Conservation (phyloP, 2,329 filamentous ascomycete genomes). For the Boeremia lycopersici region DNA sequence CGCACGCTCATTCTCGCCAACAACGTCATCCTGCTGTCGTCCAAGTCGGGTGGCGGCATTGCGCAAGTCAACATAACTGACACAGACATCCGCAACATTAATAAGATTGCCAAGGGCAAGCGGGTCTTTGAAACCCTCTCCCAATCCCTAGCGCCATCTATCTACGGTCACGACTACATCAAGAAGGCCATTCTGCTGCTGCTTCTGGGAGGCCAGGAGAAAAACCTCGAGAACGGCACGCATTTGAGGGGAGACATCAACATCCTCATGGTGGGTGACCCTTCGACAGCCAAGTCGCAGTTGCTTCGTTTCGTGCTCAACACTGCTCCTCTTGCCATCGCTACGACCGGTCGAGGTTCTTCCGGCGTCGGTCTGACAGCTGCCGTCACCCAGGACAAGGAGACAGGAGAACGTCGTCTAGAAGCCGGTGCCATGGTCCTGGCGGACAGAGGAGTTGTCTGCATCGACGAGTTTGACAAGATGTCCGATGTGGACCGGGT, state of each 20-base stretch:
- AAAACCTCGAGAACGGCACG: slow-evolving; percentile 97
- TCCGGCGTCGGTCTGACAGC: slow-evolving; percentile 98
- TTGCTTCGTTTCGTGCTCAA: slow-evolving; percentile 95
- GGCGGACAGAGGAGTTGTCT: slow-evolving; percentile 93
- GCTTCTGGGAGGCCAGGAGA: slow-evolving; percentile 94
- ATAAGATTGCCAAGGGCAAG: slow-evolving; percentile 93
- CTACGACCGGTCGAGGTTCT: slow-evolving; percentile 93
- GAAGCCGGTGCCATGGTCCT: slow-evolving; percentile 99
- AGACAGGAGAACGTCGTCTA: slow-evolving; percentile 91
- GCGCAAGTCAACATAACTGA: slow-evolving; percentile 92
- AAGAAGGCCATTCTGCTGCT: slow-evolving; percentile 97
- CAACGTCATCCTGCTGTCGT: slow-evolving; percentile 91
- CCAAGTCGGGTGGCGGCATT: slow-evolving; percentile 93
- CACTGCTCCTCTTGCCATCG: slow-evolving; percentile 93
- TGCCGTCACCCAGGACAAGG: slow-evolving; percentile 94
- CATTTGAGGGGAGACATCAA: slow-evolving; percentile 99
- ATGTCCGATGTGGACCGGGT: slow-evolving; percentile 99
- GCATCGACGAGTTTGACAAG: slow-evolving; percentile 99
- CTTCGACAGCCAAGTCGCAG: slow-evolving; percentile 98
- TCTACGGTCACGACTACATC: slow-evolving; percentile 95
- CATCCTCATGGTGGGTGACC: slow-evolving; percentile 98
- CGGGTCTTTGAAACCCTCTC: slow-evolving; percentile 92
- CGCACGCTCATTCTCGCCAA: slow-evolving; percentile 93
- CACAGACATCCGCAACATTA: slow-evolving; percentile 97
- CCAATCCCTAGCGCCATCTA: slow-evolving; percentile 93